These are phyloP conservation scores for Boehmeria nivea DNA, from an alignment of 306 rosid species.

Conservation along the genomic window DNA sequence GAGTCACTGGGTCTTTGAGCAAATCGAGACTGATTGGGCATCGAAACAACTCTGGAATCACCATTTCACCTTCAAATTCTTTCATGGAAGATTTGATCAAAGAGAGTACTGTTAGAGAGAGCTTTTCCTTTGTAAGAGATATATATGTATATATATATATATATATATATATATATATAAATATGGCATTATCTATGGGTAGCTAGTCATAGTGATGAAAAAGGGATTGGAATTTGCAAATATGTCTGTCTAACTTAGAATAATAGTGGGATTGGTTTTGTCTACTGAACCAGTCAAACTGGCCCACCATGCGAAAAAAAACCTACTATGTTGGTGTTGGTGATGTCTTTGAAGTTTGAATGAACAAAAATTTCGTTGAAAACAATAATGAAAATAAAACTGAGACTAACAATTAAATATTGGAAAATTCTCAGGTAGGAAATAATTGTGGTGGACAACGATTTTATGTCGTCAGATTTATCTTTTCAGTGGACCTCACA, in stretches of 20 bases:
- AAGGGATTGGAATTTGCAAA: too few relatives aligned
- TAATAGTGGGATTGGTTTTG: conserved; percentile 24
- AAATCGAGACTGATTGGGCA: conserved; percentile 84
- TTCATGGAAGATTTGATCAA: neutral
- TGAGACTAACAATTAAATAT: too few relatives aligned
- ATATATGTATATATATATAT: too few relatives aligned
- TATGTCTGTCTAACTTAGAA: conserved; percentile 33
- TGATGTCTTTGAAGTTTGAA: conserved; percentile 53
- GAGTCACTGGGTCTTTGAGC: conserved; percentile 78
- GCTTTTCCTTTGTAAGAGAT: too few relatives aligned
- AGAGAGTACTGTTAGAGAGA: too few relatives aligned
- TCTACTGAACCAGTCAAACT: conserved; percentile 52
- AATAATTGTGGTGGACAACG: too few relatives aligned
- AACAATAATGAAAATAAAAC: neutral
- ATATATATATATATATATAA: too few relatives aligned
- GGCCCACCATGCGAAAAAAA: conserved; percentile 34
- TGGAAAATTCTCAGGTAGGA: too few relatives aligned
- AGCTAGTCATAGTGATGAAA: too few relatives aligned
- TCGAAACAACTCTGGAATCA: conserved; percentile 62
- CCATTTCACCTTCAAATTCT: conserved; percentile 32
- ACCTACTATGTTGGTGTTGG: conserved; percentile 30
- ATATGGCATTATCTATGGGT: too few relatives aligned
- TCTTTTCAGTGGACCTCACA: too few relatives aligned
- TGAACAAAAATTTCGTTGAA: conserved; percentile 21
- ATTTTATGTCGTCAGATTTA: too few relatives aligned